Percentiles rank a stretch among this genome's conserved stretches.
Evolutionary conservation across 2,329 filamentous ascomycete species (phyloP).

Genomic region (Monosporascus sp.): DNA sequence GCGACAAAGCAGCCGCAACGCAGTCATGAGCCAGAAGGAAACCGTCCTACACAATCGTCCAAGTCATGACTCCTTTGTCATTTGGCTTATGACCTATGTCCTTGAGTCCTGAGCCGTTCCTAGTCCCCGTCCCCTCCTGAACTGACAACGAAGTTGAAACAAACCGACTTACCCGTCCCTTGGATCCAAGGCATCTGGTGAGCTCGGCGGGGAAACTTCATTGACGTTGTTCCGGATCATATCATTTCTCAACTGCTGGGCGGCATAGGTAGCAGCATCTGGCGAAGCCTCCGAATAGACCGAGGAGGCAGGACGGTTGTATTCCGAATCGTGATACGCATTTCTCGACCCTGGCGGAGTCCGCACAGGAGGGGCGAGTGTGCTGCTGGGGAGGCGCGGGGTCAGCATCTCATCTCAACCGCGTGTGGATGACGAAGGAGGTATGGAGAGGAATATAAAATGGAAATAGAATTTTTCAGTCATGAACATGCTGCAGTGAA

Average conservation of each 20-base stretch:
- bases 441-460: neutral
- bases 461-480: neutral
- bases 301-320: conserved; percentile 50
- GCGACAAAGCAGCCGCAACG: neutral
- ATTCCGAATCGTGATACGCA: conserved; percentile 27
- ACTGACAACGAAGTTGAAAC: conserved; percentile 6
- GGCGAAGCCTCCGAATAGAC: conserved; percentile 55
- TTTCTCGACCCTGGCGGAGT: conserved; percentile 31
- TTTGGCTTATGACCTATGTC: neutral
- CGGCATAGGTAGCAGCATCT: conserved; percentile 26
- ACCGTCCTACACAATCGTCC: neutral
- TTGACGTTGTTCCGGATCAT: conserved; percentile 20
- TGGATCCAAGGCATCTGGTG: conserved; percentile 40
- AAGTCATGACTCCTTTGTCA: neutral
- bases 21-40: neutral
- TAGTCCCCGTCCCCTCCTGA: conserved; percentile 1
- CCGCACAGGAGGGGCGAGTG: conserved; percentile 24
- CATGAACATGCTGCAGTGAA: neutral
- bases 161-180: conserved; percentile 36
- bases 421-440: neutral
- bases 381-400: conserved; percentile 21
- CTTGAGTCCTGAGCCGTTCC: neutral
- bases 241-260: conserved; percentile 21
- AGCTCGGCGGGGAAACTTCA: conserved; percentile 53
- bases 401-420: conserved; percentile 18